Evolutionary conservation across 2,329 filamentous ascomycete species (phyloP), one percentile per base, ranked within the genome.

Genomic region (Coniosporium tulheliwenetii): DNA sequence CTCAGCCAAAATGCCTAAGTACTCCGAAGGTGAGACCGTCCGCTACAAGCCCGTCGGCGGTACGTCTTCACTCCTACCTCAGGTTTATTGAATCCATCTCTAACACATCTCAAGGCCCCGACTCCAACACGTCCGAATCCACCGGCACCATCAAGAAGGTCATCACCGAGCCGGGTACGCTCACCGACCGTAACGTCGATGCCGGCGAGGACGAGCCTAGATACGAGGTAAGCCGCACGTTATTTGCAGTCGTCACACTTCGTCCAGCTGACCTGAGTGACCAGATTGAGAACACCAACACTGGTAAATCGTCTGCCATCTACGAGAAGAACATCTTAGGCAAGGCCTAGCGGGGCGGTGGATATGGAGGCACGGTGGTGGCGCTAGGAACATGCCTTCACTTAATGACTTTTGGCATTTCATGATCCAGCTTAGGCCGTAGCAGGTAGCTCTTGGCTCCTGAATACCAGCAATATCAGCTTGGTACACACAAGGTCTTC

Each of bases 41-140:
- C 54, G 50, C 38, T 64, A 64, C 47, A 63, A 61, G 46, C 61
- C 61, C 16, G 59, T 64, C 14, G 60, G 61, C 35, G 61, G 61
- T 63, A 50, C 43, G 50, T 46, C 32, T 19, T 30, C 16, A n/a
- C 32, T 37, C 9, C 36, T 13, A 3, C 14, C 12, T 8, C n/a
- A 2, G 8, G 34, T 19, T 16, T 41, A 38, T 41, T 29, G 39
- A 36, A 16, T 10, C 16, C n/a, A 12, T 5, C 8, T n/a, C 30
- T 41, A 16, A 30, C 14, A 29, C 41, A 37, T 26, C 30, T 35
- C 26, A 38, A 65, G 62, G 62, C 16, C 53, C 55, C 12, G 48
- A 58, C 3, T 60, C 59, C 14, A 55, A 62, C 14, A 64, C 62
- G n/a, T 59, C 55, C 26, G 52, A 56, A 30, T 56, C 53, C 16